phyloP scores from a whole-genome alignment of 345 rosid genomes.

The Microthlaspi erraticum region DNA sequence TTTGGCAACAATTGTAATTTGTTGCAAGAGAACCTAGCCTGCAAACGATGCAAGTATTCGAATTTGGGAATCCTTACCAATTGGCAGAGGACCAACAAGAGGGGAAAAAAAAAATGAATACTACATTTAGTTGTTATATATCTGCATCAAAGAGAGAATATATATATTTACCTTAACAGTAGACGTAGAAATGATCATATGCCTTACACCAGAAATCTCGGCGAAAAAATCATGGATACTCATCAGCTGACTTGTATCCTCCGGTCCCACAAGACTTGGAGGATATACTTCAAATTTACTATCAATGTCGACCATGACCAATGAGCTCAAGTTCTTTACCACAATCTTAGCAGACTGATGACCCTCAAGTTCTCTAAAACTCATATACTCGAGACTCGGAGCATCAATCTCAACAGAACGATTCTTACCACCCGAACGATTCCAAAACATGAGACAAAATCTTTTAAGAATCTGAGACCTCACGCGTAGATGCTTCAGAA shows the following conservation, averaged over 20 bases:
- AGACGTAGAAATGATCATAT: slow-evolving; percentile 5
- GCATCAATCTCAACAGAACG: slow-evolving; percentile 31
- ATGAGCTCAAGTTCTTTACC: slow-evolving; percentile 4
- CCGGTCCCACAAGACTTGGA: neutral
- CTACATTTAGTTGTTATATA: too few species aligned
- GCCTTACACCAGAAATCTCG: neutral
- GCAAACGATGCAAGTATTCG: neutral
- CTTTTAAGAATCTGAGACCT: neutral
- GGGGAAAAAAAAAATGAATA: neutral
- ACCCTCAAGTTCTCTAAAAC: too few species aligned
- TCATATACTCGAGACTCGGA: slow-evolving; percentile 13
- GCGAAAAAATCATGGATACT: slow-evolving; percentile 5
- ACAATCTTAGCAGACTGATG: neutral
- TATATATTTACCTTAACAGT: slow-evolving; percentile 10
- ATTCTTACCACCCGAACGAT: too few species aligned
- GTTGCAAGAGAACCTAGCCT: neutral
- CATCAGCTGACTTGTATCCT: neutral
- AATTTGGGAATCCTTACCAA: neutral
- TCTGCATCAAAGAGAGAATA: neutral
- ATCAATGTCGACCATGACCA: neutral
- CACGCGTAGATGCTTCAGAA: neutral
- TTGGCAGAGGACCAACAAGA: neutral
- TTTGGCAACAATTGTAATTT: neutral
- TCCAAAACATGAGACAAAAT: too few species aligned
- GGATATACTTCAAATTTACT: neutral